Evolutionary conservation across 2,329 filamentous ascomycete genomes (phyloP).

Genomic region (Parastagonospora avenae): DNA sequence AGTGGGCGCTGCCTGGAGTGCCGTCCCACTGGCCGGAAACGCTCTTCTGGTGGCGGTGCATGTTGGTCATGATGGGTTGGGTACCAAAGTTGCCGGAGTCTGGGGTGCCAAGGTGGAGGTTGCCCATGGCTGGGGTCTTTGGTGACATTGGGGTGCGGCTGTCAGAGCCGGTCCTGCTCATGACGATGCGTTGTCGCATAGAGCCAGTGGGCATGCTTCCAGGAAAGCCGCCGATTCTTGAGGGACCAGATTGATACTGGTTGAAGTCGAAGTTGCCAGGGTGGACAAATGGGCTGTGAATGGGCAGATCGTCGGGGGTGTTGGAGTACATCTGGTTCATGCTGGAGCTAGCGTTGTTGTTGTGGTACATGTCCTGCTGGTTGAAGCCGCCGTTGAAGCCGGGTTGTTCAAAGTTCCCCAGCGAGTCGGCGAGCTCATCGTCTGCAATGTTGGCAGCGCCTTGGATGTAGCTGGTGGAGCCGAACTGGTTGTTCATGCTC

Average conservation of each 20-base stretch:
- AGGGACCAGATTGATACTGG: conserved; percentile 73
- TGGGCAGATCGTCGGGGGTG: conserved; percentile 88
- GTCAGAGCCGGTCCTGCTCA: conserved; percentile 69
- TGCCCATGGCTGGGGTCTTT: conserved; percentile 78
- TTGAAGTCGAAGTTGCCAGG: conserved; percentile 71
- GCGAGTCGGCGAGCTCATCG: conserved; percentile 79
- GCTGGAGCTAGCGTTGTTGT: conserved; percentile 59
- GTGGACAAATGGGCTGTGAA: conserved; percentile 85
- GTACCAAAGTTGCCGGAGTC: conserved; percentile 75
- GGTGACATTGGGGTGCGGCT: conserved; percentile 82
- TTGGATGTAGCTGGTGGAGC: conserved; percentile 72
- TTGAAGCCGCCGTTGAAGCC: conserved; percentile 56
- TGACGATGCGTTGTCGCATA: conserved; percentile 46
- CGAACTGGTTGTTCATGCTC: conserved; percentile 61
- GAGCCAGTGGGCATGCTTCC: conserved; percentile 40
- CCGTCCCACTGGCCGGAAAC: conserved; percentile 90
- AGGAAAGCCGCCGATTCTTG: conserved; percentile 51
- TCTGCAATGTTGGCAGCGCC: conserved; percentile 82
- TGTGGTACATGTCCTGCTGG: conserved; percentile 60
- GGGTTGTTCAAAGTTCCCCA: conserved; percentile 60
- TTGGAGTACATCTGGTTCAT: conserved; percentile 81
- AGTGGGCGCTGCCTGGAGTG: conserved; percentile 81
- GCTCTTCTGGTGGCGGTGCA: conserved; percentile 76
- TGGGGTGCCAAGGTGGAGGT: conserved; percentile 71
- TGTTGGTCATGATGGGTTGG: conserved; percentile 75